Base-by-base conservation (phyloP, 176 grass and related monocot species). In the Oryza coarctata region DNA sequence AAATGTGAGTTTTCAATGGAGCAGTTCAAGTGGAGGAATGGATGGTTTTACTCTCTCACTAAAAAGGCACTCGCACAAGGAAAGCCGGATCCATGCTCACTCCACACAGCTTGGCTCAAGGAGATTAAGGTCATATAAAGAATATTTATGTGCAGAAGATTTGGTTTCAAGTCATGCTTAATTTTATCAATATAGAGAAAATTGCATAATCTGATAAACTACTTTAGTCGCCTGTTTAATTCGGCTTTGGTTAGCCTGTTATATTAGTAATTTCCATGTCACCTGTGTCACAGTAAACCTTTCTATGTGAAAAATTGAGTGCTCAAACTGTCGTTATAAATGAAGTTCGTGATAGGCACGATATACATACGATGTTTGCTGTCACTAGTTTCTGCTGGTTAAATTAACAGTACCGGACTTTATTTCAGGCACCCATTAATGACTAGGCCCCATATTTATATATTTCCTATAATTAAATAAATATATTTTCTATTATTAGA, bases 11-110 rank as follows among this genome's bases (percentile, higher is more conserved):
- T 74, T 65, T 78, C 12, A 57, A 80, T 62, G 55, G 35, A 11
- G 14, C 92, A 98, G 95, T 98, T 98, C 86, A 94, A 94, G 78
- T 98, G 95, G 95, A 94, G 92, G 85, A 98, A 98, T 55, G 90
- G 95, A 18, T 98, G 92, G 90, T 98, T 98, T 60, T 93, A 98
- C 65, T 93, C 88, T 31, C 80, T 98, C 57, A 88, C 92, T 0
- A 86, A 98, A 58, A 98, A 93, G 72, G 92, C 90, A 6, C 71
- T 98, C 36, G 74, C 80, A 36, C 36, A 89, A 88, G 95, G 90
- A 47, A 88, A 87, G 65, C 62, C 81, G 34, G 92, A 98, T 80
- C 90, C 95, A 49, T 94, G 95, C 79, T 92, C 92, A 18, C 84
- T 98, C 40, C 95, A 98, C 71, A 98, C 95, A 31, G 88, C 90